These are phyloP conservation scores for Tephrocybe sp. DNA, from an alignment of 768 basidiomycete genomes.

Conservation along the genomic window DNA sequence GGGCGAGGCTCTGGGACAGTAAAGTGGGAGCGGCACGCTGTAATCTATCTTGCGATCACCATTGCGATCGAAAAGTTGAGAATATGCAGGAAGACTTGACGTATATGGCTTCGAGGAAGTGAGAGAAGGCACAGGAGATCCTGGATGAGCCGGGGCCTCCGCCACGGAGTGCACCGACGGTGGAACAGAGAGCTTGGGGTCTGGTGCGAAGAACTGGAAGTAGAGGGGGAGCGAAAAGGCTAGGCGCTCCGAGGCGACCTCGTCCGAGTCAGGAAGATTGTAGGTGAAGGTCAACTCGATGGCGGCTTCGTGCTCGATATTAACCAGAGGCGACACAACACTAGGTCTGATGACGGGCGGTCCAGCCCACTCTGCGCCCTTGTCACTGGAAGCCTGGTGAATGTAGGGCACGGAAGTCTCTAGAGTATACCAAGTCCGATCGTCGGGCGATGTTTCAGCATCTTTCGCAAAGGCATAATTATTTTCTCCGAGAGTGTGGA, in stretches of 20 bases:
- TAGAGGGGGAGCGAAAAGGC: conserved; percentile 50
- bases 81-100: conserved; percentile 65
- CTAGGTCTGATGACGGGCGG: conserved; percentile 42
- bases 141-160: conserved; percentile 1
- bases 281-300: conserved; percentile 61
- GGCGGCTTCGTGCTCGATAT: conserved; percentile 51
- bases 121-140: conserved; percentile 13
- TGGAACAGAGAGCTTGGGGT: conserved; percentile 16
- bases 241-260: conserved; percentile 32
- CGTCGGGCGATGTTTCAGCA: conserved; percentile 21
- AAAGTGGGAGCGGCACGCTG: conserved; percentile 62
- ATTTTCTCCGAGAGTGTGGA: conserved; percentile 47
- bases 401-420: conserved; percentile 54
- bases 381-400: conserved; percentile 23
- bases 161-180: conserved; percentile 11
- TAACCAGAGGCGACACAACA: conserved; percentile 54
- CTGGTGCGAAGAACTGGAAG: conserved; percentile 46
- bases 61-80: conserved; percentile 72
- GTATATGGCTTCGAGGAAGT: conserved; percentile 21
- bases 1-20: conserved; percentile 49
- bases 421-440: conserved; percentile 58
- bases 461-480: conserved; percentile 51
- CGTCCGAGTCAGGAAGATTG: conserved; percentile 37
- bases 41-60: conserved; percentile 74
- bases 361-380: conserved; percentile 39